Base-by-base conservation (phyloP, 2,329 filamentous ascomycete species). In the Scedosporium dehoogii region DNA sequence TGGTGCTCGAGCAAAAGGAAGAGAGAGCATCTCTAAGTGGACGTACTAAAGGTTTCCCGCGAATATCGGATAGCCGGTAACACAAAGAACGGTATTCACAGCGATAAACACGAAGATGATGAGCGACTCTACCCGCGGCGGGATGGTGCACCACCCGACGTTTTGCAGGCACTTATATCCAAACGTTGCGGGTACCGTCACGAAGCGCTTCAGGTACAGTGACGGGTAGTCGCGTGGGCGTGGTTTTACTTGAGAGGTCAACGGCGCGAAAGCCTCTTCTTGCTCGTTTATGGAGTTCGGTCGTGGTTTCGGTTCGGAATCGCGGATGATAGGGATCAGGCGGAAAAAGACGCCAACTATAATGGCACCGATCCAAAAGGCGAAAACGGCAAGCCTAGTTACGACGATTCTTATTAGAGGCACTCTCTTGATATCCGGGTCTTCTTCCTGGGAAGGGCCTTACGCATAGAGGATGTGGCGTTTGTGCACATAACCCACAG, bases 71-170 rank as follows among this genome's bases (percentile, higher is more conserved):
- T 78, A 80, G 2, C 75, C 76, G 2, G 71, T 66, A 0, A 73
- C 61, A 53, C 70, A 74, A 44, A 73, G 72, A 6, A 69, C 64
- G 2, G 78, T 56, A 27, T 79, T 80, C 3, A 79, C 62, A 0
- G 72, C 1, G 3, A 76, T 63, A 53, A 79, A 80, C 0, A 66
- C 64, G 0, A 71, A 3, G 2, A 80, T 68, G 1, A 76, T 77
- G 0, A 78, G 64, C 0, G 72, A 75, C 65, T 81, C 76, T n/a
- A 78, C 67, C 3, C 77, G 69, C 0, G 76, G 75, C 0, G 78
- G 78, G 0, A 79, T 71, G 0, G 77, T 79, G 61, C 73, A 76
- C 72, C 76, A 79, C 33, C 76, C 75, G 3, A 77, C 71, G 23
- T 76, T 76, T 48, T 79, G 75, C 0, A 78, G 73, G 60, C 73